Percentiles rank a stretch among this genome's conserved stretches.
Evolutionary conservation across 2,329 filamentous ascomycete genomes (phyloP).

Genomic region (Nothophaeocryptopus gaeumannii): DNA sequence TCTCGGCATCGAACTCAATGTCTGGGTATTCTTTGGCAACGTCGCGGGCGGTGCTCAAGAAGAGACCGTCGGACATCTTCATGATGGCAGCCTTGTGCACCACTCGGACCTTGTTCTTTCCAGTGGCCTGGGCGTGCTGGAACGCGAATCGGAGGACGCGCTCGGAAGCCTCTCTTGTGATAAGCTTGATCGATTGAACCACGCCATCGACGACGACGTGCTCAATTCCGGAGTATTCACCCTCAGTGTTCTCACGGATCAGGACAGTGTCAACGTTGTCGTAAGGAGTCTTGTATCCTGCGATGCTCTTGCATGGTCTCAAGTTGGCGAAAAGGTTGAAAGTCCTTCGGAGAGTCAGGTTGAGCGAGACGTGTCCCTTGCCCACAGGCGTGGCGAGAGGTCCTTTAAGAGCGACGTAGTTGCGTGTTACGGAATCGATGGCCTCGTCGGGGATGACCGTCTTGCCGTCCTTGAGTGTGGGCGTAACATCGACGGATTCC

Average conservation of each 20-base stretch:
- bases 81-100: conserved; percentile 99
- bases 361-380: conserved; percentile 98
- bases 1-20: conserved; percentile 95
- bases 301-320: conserved; percentile 93
- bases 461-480: conserved; percentile 89
- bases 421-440: conserved; percentile 88
- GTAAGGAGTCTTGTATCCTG: conserved; percentile 97
- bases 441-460: conserved; percentile 90
- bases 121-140: conserved; percentile 91
- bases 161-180: conserved; percentile 91
- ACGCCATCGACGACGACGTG: conserved; percentile 97
- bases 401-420: conserved; percentile 97
- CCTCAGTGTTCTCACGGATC: conserved; percentile 99
- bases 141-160: conserved; percentile 96
- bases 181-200: conserved; percentile 99
- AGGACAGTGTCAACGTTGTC: conserved; percentile 94
- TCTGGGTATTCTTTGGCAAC: conserved; percentile 93
- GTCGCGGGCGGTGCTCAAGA: conserved; percentile 80
- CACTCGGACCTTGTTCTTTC: conserved; percentile 93
- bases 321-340: conserved; percentile 99
- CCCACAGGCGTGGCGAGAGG: conserved; percentile 96
- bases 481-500: conserved; percentile 96
- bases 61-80: conserved; percentile 99
- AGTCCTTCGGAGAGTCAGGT: conserved; percentile 95
- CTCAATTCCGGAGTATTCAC: conserved; percentile 99